Base-by-base conservation (phyloP, 2,329 filamentous ascomycete genomes). In the Colletotrichum lentis region DNA sequence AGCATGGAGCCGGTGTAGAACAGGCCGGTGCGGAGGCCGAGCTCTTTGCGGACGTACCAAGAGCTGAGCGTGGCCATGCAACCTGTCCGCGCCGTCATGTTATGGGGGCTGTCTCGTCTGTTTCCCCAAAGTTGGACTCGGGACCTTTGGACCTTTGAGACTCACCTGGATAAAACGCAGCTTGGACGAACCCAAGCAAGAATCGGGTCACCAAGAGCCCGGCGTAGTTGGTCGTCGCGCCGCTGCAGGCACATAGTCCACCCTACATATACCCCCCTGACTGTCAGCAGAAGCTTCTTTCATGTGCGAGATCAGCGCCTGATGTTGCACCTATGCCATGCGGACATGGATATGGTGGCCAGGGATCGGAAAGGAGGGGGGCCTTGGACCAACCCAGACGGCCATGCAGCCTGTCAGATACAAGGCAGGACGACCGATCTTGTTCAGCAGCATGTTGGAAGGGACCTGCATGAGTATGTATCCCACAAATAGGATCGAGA, bases 391-490 rank as follows among this genome's bases (percentile, higher is more conserved):
- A 35, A 74, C 75, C 75, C 75, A 76, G 60, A 68, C 54, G 10
- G 53, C 64, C 70, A 72, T 71, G 54, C 66, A 70, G 8, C 35
- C 47, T 12, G 66, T 24, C 27, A 72, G 39, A 5, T 70, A 70
- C 2, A 37, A 31, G 1, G 65, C 56, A 0, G 70, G 70, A 12
- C 69, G 67, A n/a, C 81, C 80, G 12, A 68, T 50, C 31, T 63
- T 69, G 8, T 70, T 71, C 3, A 72, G n/a, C 1, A 71, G 50
- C 60, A 72, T 66, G 61, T 72, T 72, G 7, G 69, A 67, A 3
- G 70, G 70, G 11, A 79, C 72, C 41, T 80, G 78, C 62, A 79
- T 75, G 1, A 73, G 44, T 10, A 73, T 65, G 35, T 74, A 74
- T 37, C 72, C 76, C 7, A 76, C 62, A 41, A 68, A 70, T 0